Evolutionary conservation across 192 early-diverging fungal species (phyloP), one percentile per base, ranked within the genome.

Genomic region (Coemansia aciculifera): DNA sequence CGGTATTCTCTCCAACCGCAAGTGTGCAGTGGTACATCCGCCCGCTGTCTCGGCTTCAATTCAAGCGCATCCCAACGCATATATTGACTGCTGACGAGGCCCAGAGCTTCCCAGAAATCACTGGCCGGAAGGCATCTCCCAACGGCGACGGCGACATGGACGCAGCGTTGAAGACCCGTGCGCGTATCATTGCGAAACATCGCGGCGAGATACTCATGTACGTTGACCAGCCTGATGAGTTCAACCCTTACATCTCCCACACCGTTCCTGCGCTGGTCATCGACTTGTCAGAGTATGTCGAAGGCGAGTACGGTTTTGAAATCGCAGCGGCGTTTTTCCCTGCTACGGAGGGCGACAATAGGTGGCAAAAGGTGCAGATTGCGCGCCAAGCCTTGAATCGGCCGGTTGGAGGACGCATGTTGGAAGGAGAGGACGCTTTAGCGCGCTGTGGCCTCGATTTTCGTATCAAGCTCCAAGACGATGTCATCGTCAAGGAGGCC

Each of bases 341-440:
- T 0, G 67, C 70, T 1, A 11, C 69, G 1, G 63, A 68, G 44
- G 72, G 73, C 32, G 48, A 32, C 2, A 37, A 71, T 46, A 63
- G 38, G 24, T 85, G 83, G 83, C 83, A 85, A 51, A 81, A 81
- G 57, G 76, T 61, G 32, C 83, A 85, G 65, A 42, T 85, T 38
- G 75, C 79, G n/a, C 78, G 83, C n/a, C 83, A 85, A 69, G 46
- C 21, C 48, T 62, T 81, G 38, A 61, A 43, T 6, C 62, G 40
- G 9, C 60, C 67, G 0, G 69, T 77, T n/a, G 44, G 49, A 37
- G 75, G 75, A 11, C 78, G 64, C 10, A 69, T 61, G 36, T 32
- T 52, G 11, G 75, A 77, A 19, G 67, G 68, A 39, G 80, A 73
- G 32, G 76, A 64, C 11, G 72, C 59, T 2, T 15, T 81, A 54